Base-by-base conservation (phyloP, 2,329 filamentous ascomycete species). In the Fusarium sp. region DNA sequence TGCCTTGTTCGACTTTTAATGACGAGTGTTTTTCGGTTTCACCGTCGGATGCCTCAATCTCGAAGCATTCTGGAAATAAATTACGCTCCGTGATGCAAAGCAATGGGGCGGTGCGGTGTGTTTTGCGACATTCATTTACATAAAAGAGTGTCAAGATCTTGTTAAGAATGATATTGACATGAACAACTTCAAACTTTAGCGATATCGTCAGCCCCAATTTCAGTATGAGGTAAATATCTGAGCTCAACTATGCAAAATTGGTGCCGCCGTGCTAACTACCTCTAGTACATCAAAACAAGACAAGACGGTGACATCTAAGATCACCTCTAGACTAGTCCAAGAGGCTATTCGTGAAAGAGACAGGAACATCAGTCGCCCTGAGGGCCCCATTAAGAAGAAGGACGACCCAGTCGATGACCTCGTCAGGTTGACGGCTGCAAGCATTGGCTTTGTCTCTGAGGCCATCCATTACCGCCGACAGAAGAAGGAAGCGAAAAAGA, bases 371-470 rank as follows among this genome's bases (percentile, higher is more conserved):
- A 57, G 53, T 17, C 53, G 53, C 16, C 9, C 53, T 6, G 31
- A 12, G 6, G 22, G 33, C 16, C 16, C 20, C 10, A 38, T 38
- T 10, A 57, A 38, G 31, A 35, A 36, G 22, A 57, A 57, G 33
- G 53, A 57, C 2, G 53, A 57, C 2, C 53, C 44, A 10, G 46
- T 66, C 9, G 56, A 57, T 12, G 40, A 35, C 4, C 31, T 69
- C 4, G 57, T 69, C 20, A 66, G 62, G n/a, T 20, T 53, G 16
- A 35, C 40, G 35, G 62, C 66, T 8, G 62, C 66, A n/a, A 40
- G 55, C 38, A 35, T 69, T 16, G 66, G 66, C 1, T 66, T 69
- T 7, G 42, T 66, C 17, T 66, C 62, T 1, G 66, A 69, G 24
- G 62, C 57, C 29, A 35, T 55, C 6, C 49, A 66, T 5, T 56